These are phyloP conservation scores for Annona squamosa DNA, from an alignment of 164 flowering plant genomes.

Conservation along the genomic window DNA sequence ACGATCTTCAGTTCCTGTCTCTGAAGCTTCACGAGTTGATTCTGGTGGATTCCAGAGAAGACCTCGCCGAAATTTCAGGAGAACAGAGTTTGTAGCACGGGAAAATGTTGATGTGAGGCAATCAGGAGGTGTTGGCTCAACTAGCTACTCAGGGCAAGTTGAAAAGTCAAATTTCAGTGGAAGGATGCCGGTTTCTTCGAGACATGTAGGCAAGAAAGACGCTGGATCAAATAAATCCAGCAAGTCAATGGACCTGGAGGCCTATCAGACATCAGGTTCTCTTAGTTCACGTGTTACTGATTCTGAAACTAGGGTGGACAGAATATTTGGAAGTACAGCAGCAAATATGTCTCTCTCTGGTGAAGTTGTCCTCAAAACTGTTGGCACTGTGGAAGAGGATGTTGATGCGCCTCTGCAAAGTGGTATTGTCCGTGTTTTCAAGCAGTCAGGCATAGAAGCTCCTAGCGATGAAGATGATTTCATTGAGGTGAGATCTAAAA, in stretches of 20 bases:
- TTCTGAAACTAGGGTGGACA: slow-evolving; percentile 37
- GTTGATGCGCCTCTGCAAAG: slow-evolving; percentile 83
- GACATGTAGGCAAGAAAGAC: slow-evolving; percentile 38
- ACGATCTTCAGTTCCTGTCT: slow-evolving; percentile 27
- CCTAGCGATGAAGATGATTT: slow-evolving; percentile 99
- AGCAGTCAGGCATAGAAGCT: slow-evolving; percentile 91
- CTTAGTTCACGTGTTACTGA: slow-evolving; percentile 24
- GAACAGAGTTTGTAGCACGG: slow-evolving; percentile 69
- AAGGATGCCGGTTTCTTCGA: slow-evolving; percentile 24
- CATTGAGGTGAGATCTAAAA: slow-evolving; percentile 94
- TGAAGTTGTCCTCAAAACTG: slow-evolving; percentile 43
- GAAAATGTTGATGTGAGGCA: slow-evolving; percentile 53
- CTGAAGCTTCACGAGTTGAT: slow-evolving; percentile 36
- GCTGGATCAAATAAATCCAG: slow-evolving; percentile 22
- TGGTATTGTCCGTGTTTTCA: slow-evolving; percentile 82
- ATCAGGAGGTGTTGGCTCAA: slow-evolving; percentile 20
- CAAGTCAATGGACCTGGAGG: slow-evolving; percentile 37
- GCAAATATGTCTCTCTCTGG: slow-evolving; percentile 24
- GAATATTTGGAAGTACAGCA: slow-evolving; percentile 31
- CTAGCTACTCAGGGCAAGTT: slow-evolving; percentile 26
- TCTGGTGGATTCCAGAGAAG: slow-evolving; percentile 52
- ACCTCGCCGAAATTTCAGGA: slow-evolving; percentile 40
- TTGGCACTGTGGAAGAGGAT: slow-evolving; percentile 46
- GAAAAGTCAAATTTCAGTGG: slow-evolving; percentile 35
- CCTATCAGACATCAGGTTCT: slow-evolving; percentile 20